Conservation (phyloP, 768 basidiomycete genomes). For the Russula sp. region DNA sequence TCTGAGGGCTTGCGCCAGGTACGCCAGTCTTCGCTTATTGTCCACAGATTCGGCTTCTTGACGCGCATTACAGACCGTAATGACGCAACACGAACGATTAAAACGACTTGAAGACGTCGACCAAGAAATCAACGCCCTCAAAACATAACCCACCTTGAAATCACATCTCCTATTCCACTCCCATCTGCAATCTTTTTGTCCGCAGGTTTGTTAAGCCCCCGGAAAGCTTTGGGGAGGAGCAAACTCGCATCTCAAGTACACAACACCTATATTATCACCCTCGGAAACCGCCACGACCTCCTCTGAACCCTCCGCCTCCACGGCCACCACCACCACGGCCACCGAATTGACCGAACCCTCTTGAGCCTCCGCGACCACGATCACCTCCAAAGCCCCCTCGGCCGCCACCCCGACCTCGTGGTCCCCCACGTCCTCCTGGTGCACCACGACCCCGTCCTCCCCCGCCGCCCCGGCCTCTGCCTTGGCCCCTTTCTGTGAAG, state of each 20-base stretch:
- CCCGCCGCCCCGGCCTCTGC: conserved; percentile 30
- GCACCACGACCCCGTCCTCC: conserved; percentile 26
- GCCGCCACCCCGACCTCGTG: conserved; percentile 28
- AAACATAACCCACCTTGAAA: conserved; percentile 5
- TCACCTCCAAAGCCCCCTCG: conserved; percentile 46
- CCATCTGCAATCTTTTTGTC: not conserved
- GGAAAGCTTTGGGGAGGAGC: not conserved
- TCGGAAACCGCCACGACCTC: conserved; percentile 43
- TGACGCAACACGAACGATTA: conserved; percentile 47
- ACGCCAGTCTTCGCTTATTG: conserved; percentile 15
- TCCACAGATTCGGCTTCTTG: not conserved
- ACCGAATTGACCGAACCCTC: conserved; percentile 41
- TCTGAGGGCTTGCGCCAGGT: conserved; percentile 51
- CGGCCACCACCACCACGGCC: conserved; percentile 34
- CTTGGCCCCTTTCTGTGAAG: conserved; percentile 40
- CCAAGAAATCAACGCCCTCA: conserved; percentile 14
- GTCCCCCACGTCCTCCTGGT: conserved; percentile 29
- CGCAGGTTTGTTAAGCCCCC: not conserved
- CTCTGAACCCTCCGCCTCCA: conserved; percentile 36
- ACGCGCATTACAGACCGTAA: conserved; percentile 36
- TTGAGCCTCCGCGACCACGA: conserved; percentile 39
- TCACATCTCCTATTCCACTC: not conserved
- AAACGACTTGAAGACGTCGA: conserved; percentile 35
- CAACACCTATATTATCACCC: conserved; percentile 36
- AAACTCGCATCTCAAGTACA: not conserved